Percentiles rank a stretch among this genome's conserved stretches.
Evolutionary conservation across 208 protist species (phyloP).

Genomic region (Wallacemonas rigidus): DNA sequence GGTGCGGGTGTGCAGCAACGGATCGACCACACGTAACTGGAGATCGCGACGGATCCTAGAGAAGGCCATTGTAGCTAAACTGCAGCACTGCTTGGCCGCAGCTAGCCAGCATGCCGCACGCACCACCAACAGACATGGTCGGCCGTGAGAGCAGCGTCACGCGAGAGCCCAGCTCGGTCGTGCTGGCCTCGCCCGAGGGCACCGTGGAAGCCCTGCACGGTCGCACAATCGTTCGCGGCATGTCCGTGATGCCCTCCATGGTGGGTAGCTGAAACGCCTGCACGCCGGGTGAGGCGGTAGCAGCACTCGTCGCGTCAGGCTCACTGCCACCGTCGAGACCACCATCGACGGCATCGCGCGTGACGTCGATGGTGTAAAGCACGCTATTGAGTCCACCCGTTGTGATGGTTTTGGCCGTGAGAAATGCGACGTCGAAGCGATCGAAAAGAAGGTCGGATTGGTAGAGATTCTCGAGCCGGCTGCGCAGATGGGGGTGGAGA

Average conservation of each 20-base stretch:
- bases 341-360: constrained; percentile 10
- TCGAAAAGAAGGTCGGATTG: constrained; percentile 72
- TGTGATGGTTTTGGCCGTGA: constrained; percentile 54
- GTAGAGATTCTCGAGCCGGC: constrained; percentile 65
- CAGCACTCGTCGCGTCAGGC: not conserved
- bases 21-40: not conserved
- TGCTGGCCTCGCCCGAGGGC: not conserved
- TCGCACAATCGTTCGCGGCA: constrained; percentile 27
- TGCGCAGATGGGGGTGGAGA: constrained; percentile 66
- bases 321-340: not conserved
- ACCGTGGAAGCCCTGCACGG: not conserved
- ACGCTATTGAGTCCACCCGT: constrained; percentile 77
- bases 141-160: constrained; percentile 55
- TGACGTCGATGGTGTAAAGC: constrained; percentile 73
- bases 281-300: constrained; percentile 21
- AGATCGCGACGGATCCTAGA: not conserved
- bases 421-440: constrained; percentile 72
- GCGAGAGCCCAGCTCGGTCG: constrained; percentile 48
- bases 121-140: constrained; percentile 52
- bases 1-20: not conserved
- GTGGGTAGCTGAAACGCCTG: constrained; percentile 55
- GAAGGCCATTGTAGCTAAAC: constrained; percentile 53
- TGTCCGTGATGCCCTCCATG: constrained; percentile 35
- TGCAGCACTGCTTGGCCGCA: constrained; percentile 75
- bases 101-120: constrained; percentile 63